Conservation (phyloP, 2,329 filamentous ascomycete species). For the Madurella fahalii region DNA sequence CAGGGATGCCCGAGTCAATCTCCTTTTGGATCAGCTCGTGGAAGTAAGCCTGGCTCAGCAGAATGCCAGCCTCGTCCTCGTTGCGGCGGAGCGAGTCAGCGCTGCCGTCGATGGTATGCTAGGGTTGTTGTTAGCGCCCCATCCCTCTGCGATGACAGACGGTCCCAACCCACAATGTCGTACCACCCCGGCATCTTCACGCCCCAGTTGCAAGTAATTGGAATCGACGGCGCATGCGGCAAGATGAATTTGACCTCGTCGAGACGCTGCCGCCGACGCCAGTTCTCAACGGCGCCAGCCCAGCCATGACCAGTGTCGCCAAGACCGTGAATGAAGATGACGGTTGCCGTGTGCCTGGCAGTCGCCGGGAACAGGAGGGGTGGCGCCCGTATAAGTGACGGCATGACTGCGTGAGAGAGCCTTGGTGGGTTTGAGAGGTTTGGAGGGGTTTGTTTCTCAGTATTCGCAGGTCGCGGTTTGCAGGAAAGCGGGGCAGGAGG, state of each 20-base stretch:
- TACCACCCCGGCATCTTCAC: conserved; percentile 81
- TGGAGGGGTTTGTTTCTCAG: too few species aligned
- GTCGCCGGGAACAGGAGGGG: conserved; percentile 74
- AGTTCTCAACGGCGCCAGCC: conserved; percentile 82
- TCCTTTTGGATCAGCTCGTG: conserved; percentile 75
- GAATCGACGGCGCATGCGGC: conserved; percentile 82
- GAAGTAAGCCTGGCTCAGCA: conserved; percentile 69
- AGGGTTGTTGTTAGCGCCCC: conserved; percentile 1
- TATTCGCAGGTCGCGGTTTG: not conserved
- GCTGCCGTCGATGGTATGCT: conserved; percentile 26
- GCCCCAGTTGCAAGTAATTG: conserved; percentile 69
- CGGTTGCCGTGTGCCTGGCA: conserved; percentile 83
- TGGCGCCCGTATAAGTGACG: conserved; percentile 32
- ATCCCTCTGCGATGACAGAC: not conserved
- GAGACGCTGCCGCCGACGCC: conserved; percentile 73
- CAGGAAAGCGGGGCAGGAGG: not conserved
- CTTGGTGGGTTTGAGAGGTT: not conserved
- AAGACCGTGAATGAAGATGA: conserved; percentile 90
- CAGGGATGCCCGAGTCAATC: conserved; percentile 73
- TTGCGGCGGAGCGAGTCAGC: conserved; percentile 29
- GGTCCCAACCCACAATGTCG: conserved; percentile 58
- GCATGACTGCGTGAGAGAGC: conserved; percentile 18
- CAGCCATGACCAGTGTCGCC: conserved; percentile 79
- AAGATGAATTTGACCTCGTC: conserved; percentile 92
- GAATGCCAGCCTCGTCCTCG: conserved; percentile 66